Conservation (phyloP, 495 filamentous ascomycete species). For the Hyaloscypha bicolor region DNA sequence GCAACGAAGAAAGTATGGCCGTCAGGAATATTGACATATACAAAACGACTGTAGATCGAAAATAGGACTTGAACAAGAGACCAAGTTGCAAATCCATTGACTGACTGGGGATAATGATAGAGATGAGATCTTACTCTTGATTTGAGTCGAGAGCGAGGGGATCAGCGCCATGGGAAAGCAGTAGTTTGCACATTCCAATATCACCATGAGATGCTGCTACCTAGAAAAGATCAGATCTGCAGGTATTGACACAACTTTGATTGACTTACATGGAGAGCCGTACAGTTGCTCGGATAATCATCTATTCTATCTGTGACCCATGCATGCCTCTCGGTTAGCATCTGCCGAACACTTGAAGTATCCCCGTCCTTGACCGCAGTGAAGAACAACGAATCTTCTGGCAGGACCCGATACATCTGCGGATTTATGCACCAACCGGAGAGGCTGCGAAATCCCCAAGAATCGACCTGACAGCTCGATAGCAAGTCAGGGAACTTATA, state of each 20-base stretch:
- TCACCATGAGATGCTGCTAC: background rate
- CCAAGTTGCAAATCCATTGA: too few relatives aligned
- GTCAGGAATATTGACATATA: too few relatives aligned
- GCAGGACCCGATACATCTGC: background rate
- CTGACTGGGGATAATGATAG: too few relatives aligned
- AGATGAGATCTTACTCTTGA: too few relatives aligned
- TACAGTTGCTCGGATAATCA: too few relatives aligned
- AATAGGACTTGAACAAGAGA: too few relatives aligned
- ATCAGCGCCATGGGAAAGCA: slow-evolving; percentile 8
- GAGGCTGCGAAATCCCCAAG: background rate
- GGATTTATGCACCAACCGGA: background rate
- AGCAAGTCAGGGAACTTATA: slow-evolving; percentile 1
- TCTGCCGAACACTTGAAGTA: background rate
- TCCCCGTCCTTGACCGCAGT: background rate
- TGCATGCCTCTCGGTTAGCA: slow-evolving; percentile 2
- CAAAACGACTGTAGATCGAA: too few relatives aligned
- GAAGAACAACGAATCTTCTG: background rate
- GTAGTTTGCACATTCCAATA: slow-evolving; percentile 12
- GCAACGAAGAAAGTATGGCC: too few relatives aligned
- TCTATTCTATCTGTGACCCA: too few relatives aligned
- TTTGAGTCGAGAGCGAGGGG: background rate
- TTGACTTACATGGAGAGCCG: too few relatives aligned
- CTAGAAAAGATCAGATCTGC: too few relatives aligned
- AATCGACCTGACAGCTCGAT: background rate
- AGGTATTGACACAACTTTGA: too few relatives aligned